phyloP scores from a whole-genome alignment of 2,329 filamentous ascomycete genomes.

The Colletotrichum cordylinicola region DNA sequence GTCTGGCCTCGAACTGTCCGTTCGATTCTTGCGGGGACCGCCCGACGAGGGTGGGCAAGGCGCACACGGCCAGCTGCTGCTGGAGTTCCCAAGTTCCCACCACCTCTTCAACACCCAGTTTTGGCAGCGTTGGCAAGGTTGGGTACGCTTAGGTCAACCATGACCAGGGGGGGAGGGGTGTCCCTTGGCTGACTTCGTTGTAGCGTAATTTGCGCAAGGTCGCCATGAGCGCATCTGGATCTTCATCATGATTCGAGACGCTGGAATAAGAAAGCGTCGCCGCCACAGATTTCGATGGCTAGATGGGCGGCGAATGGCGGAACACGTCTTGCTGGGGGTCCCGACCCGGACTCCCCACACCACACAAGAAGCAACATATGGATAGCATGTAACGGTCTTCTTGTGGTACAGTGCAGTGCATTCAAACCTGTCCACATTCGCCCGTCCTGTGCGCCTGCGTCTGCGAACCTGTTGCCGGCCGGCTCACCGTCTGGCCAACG shows the following conservation, averaged over 20 bases:
- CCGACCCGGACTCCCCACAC: conserved; percentile 1
- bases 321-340: neutral
- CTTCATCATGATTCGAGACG: conserved; percentile 19
- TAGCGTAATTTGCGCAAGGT: neutral
- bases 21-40: conserved; percentile 15
- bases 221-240: conserved; percentile 15
- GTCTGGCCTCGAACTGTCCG: conserved; percentile 1
- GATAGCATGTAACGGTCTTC: conserved; percentile 10
- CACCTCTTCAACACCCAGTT: neutral
- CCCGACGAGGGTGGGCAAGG: conserved; percentile 1
- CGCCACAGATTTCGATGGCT: conserved; percentile 17
- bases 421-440: neutral
- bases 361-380: neutral
- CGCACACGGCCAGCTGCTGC: neutral
- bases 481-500: conserved; percentile 11
- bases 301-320: conserved; percentile 2
- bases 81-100: neutral
- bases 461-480: conserved; percentile 7
- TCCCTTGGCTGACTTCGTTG: neutral
- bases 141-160: neutral
- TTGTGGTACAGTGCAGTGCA: neutral
- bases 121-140: neutral
- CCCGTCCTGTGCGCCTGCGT: neutral
- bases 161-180: neutral
- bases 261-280: conserved; percentile 14